These are phyloP conservation scores for Debaryomyces fabryi DNA, from an alignment of 1,139 yeast genomes.

Conservation along the genomic window DNA sequence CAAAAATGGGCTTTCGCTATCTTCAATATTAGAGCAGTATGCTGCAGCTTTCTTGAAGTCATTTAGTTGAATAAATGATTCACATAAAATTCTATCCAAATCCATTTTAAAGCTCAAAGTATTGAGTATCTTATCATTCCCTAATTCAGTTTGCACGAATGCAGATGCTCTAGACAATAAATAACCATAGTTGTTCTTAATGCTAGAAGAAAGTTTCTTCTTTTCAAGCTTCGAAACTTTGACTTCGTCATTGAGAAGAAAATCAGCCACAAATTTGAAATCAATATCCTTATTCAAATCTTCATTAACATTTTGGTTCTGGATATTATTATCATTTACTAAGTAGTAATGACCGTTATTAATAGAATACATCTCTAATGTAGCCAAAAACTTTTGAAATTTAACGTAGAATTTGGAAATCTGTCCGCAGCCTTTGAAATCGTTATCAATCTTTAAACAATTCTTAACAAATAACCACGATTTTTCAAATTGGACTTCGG, in stretches of 20 bases:
- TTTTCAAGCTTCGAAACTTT: conserved; percentile 37
- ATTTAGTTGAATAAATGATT: conserved; percentile 39
- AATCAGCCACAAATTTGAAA: conserved; percentile 24
- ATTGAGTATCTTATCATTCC: conserved; percentile 12
- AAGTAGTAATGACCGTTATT: conserved; percentile 39
- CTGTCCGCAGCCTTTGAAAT: conserved; percentile 54
- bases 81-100: conserved; percentile 50
- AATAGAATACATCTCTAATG: conserved; percentile 49
- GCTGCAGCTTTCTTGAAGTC: conserved; percentile 29
- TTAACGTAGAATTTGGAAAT: conserved; percentile 48
- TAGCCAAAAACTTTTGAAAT: conserved; percentile 33
- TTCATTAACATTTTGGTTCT: conserved; percentile 14
- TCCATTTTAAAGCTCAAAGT: conserved; percentile 28
- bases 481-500: conserved; percentile 52
- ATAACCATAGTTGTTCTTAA: conserved; percentile 39
- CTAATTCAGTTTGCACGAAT: conserved; percentile 23
- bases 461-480: conserved; percentile 54
- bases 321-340: conserved; percentile 22
- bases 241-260: conserved; percentile 30
- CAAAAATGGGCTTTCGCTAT: conserved; percentile 35
- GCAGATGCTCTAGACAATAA: conserved; percentile 25
- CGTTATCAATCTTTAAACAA: conserved; percentile 74
- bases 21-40: conserved; percentile 40
- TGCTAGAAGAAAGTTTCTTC: conserved; percentile 25
- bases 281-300: conserved; percentile 28